A percentile compares a stretch with the other conserved stretches of the same genome.
These are phyloP conservation scores for Telfairia occidentalis DNA, from an alignment of 331 rosid genomes.

Conservation along the genomic window DNA sequence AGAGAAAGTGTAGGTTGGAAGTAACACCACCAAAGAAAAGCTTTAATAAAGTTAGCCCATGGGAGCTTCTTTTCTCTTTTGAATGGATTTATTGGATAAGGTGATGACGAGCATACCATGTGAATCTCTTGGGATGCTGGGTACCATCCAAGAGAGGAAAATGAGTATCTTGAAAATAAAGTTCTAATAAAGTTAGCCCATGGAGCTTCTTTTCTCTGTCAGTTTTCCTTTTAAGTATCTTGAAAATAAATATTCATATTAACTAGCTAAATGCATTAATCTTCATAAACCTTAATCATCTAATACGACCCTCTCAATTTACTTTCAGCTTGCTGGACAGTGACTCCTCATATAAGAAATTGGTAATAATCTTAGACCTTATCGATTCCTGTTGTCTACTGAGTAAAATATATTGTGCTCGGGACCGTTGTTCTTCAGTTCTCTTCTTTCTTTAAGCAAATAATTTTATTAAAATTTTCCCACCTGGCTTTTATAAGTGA, in stretches of 20 bases:
- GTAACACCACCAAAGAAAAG: not conserved
- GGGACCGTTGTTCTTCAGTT: not conserved
- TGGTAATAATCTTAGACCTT: conserved; percentile 22
- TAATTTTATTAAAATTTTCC: not conserved
- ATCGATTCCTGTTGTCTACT: not conserved
- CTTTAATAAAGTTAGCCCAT: not conserved
- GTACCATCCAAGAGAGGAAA: not conserved
- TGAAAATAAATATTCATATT: not conserved
- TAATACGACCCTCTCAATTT: not conserved
- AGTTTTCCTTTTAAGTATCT: not conserved
- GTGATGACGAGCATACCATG: not conserved
- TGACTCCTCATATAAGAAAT: conserved; percentile 22
- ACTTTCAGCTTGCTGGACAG: conserved; percentile 35
- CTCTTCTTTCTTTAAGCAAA: not conserved
- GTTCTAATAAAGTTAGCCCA: not conserved
- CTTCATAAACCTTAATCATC: not conserved
- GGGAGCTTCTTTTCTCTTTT: not conserved
- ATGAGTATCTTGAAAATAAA: no score
- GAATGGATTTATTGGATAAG: not conserved
- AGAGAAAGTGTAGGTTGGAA: not conserved
- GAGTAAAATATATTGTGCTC: not conserved
- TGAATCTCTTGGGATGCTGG: not conserved
- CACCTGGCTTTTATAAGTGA: not conserved
- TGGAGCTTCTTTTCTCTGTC: not conserved
- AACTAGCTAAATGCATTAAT: not conserved